Evolutionary conservation across 2,329 filamentous ascomycete genomes (phyloP).

Genomic region (Sarocladium oryzae): DNA sequence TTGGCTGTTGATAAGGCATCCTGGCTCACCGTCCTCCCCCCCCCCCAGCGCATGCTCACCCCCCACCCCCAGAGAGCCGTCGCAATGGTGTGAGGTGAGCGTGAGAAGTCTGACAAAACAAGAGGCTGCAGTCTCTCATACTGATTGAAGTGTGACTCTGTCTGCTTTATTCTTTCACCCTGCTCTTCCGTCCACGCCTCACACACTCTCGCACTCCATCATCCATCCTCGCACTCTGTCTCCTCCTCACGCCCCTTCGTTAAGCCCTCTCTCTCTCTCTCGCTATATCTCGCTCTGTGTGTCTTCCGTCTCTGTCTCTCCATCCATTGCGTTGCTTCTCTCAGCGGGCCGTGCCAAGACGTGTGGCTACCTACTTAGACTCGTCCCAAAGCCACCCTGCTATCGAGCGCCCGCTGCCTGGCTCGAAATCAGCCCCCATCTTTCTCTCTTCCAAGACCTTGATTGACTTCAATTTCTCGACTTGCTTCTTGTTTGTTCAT

Average conservation of each 20-base stretch:
- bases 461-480: conserved; percentile 2
- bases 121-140: not conserved
- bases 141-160: not conserved
- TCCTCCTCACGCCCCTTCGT: not conserved
- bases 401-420: conserved; percentile 2
- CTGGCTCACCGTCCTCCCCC: not conserved
- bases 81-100: too few species aligned
- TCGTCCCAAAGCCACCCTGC: not conserved
- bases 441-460: conserved; percentile 4
- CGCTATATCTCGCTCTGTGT: not conserved
- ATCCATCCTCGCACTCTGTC: not conserved
- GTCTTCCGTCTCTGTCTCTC: not conserved
- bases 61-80: too few species aligned
- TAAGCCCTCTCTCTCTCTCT: too few species aligned
- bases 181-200: not conserved
- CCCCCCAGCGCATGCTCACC: too few species aligned
- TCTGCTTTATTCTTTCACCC: not conserved
- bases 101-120: not conserved
- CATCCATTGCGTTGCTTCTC: not conserved
- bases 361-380: not conserved
- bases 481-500: not conserved
- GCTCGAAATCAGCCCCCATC: not conserved
- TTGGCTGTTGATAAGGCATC: not conserved
- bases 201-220: too few species aligned
- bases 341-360: too few species aligned